phyloP scores from a whole-genome alignment of 345 rosid species.

The Excoecaria agallocha region DNA sequence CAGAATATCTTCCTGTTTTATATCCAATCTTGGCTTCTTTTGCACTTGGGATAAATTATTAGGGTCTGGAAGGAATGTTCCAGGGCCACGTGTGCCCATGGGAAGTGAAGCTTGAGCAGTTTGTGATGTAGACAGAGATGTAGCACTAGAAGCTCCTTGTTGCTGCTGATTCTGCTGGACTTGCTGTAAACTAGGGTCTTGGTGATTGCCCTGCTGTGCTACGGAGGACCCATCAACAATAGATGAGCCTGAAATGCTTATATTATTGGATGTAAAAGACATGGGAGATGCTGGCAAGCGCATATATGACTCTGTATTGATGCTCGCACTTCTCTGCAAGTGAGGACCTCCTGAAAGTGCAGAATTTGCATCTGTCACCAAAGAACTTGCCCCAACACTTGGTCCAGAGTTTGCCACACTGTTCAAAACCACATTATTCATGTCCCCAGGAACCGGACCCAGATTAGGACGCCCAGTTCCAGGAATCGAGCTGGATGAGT shows the following conservation, averaged over 20 bases:
- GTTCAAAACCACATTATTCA: slow-evolving; percentile 76
- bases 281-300: slow-evolving; percentile 93
- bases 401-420: slow-evolving; percentile 86
- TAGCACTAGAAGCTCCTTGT: slow-evolving; percentile 71
- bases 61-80: slow-evolving; percentile 70
- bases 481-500: slow-evolving; percentile 69
- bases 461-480: slow-evolving; percentile 68
- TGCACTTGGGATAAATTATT: slow-evolving; percentile 59
- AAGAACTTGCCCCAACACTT: slow-evolving; percentile 88
- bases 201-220: slow-evolving; percentile 64
- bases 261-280: slow-evolving; percentile 91
- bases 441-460: slow-evolving; percentile 76
- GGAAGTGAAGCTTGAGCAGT: slow-evolving; percentile 57
- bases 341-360: slow-evolving; percentile 82
- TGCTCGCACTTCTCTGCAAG: slow-evolving; percentile 93
- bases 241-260: slow-evolving; percentile 84
- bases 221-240: slow-evolving; percentile 79
- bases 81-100: slow-evolving; percentile 58
- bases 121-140: slow-evolving; percentile 64
- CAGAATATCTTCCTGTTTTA: slow-evolving; percentile 83
- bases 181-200: slow-evolving; percentile 60
- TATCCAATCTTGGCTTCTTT: slow-evolving; percentile 78
- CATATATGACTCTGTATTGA: slow-evolving; percentile 88
- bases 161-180: slow-evolving; percentile 57
- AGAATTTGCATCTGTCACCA: slow-evolving; percentile 96